Percentiles rank a stretch among this genome's conserved stretches.
Conservation (phyloP, 352 stramenopile species). For the Globisporangium echinulatum region DNA sequence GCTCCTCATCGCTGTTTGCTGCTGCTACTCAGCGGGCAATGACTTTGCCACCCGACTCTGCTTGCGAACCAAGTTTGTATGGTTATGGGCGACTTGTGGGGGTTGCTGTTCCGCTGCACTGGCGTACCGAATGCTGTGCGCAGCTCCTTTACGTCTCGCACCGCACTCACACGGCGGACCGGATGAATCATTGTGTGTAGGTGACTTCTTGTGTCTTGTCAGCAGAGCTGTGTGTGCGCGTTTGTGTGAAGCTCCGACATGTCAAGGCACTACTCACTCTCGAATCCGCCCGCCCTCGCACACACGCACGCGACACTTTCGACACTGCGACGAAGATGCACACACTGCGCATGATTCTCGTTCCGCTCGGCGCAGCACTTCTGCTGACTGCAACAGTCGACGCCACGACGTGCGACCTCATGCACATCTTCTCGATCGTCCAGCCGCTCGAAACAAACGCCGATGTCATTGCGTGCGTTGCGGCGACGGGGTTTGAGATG, state of each 20-base stretch:
- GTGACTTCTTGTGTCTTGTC: no score
- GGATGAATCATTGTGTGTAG: no score
- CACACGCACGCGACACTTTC: not conserved
- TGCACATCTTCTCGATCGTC: constrained; percentile 27
- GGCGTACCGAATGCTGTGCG: no score
- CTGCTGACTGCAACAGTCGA: not conserved
- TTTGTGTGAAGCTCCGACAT: not conserved
- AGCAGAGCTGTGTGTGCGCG: not conserved
- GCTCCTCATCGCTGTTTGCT: no score
- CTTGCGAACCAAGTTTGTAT: no score
- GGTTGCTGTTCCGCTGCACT: no score
- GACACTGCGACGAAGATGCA: constrained; percentile 1
- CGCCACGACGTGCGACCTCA: constrained; percentile 23
- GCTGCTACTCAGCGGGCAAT: no score
- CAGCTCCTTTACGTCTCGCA: not conserved
- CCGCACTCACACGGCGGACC: not conserved
- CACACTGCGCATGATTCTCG: not conserved
- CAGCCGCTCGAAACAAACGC: constrained; percentile 27
- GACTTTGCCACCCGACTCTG: no score
- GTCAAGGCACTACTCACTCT: constrained; percentile 1
- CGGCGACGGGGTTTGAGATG: constrained; percentile 27
- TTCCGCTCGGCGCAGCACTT: constrained; percentile 1
- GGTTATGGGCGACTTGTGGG: no score
- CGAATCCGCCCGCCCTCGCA: not conserved
- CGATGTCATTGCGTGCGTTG: constrained; percentile 27